A percentile compares a stretch with the other conserved stretches of the same genome.
phyloP scores from a whole-genome alignment of 2,329 filamentous ascomycete species.

The Stachybotrys elegans region DNA sequence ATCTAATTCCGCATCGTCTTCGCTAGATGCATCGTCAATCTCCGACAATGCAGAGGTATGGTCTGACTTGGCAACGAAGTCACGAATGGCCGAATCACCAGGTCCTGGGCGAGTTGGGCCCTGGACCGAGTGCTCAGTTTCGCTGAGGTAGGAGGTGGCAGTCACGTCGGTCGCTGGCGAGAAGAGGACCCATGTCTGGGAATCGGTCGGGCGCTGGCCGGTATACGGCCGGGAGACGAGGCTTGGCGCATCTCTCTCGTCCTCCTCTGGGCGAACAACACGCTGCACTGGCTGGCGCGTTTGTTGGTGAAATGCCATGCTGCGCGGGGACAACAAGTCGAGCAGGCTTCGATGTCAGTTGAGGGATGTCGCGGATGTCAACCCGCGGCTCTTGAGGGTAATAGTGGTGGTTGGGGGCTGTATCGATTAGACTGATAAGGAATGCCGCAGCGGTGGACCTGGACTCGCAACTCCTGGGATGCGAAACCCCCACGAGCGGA shows the following conservation, averaged over 20 bases:
- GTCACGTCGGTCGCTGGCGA: slow-evolving; percentile 63
- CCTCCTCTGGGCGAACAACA: slow-evolving; percentile 34
- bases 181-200: slow-evolving; percentile 96
- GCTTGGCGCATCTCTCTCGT: slow-evolving; percentile 29
- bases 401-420: too few species aligned
- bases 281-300: slow-evolving; percentile 48
- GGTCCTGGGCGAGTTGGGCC: slow-evolving; percentile 79
- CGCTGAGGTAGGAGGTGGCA: slow-evolving; percentile 63
- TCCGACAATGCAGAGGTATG: slow-evolving; percentile 33
- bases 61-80: slow-evolving; percentile 39
- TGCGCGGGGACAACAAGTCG: too few species aligned
- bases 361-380: too few species aligned
- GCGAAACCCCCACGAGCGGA: too few species aligned
- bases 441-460: too few species aligned
- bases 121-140: slow-evolving; percentile 60
- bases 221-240: slow-evolving; percentile 19
- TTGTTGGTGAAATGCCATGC: slow-evolving; percentile 58
- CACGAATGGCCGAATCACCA: slow-evolving; percentile 61
- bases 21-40: slow-evolving; percentile 32
- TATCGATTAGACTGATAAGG: too few species aligned
- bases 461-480: too few species aligned
- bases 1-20: slow-evolving; percentile 78
- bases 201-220: slow-evolving; percentile 53
- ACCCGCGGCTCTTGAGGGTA: too few species aligned
- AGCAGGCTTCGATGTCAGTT: too few species aligned